Base-by-base conservation (phyloP, 116 monocot species). In the Zostera marina region DNA sequence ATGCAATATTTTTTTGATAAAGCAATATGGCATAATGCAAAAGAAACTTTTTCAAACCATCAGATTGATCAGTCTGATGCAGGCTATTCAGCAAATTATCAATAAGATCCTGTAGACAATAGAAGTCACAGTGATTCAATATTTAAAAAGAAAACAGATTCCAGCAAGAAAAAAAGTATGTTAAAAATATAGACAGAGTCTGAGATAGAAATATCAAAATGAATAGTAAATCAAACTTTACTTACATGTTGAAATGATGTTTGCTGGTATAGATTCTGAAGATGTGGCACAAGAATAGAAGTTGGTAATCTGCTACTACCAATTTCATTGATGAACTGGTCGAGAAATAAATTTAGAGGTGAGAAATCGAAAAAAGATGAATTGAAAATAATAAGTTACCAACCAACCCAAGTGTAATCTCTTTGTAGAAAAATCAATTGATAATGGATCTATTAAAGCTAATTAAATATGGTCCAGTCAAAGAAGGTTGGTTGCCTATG, bases 201-300 rank as follows among this genome's bases (percentile, higher is more conserved):
- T 32, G 5, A 32, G 32, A 32, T 32, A 5, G 32, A 32, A 32
- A 32, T 32, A 32, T 5, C 32, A 32, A 32, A 32, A 32, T 2
- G 32, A 32, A 32, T 32, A 32, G 32, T 4, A 10, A 54, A 5
- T 54, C 13, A 5, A 63, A 40, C 25, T 7, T 47, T 19, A 12
- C 58, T n/a, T 74, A 94, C 93, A 69, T 74, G 88, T 63, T 94
- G 93, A 71, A 88, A 84, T 44, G 84, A 79, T 69, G 81, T 79
- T 65, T 84, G 93, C 58, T 76, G 81, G 65, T 79, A 65, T 70
- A 94, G 76, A 74, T 84, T 88, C 61, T 88, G 88, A 70, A 94
- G 93, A 24, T 94, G 93, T 58, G 93, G 82, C 68, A 94, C 58
- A 22, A 94, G 68, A 65, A 81, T 47, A 22, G 85, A 81, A 42